Evolutionary conservation across 2,329 filamentous ascomycete genomes (phyloP).

Genomic region (Trichophyton simii): DNA sequence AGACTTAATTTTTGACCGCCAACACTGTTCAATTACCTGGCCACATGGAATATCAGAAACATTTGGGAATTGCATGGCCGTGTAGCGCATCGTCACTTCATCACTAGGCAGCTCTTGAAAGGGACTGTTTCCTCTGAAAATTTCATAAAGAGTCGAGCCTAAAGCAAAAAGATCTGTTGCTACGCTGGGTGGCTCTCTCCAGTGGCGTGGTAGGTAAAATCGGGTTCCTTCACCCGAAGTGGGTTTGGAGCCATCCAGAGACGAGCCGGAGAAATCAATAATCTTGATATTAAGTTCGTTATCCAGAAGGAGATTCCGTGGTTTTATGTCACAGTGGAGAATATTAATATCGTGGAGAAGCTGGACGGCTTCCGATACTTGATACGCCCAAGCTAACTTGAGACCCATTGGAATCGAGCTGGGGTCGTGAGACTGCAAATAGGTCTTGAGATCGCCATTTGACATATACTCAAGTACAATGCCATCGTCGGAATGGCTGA

Average conservation of each 20-base stretch:
- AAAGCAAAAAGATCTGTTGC: constrained; percentile 16
- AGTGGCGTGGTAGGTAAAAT: constrained; percentile 16
- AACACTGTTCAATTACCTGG: constrained; percentile 16
- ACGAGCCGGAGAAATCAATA: constrained; percentile 27
- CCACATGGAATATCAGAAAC: constrained; percentile 14
- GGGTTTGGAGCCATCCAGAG: constrained; percentile 18
- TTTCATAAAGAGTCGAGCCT: constrained; percentile 16
- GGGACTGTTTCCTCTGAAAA: constrained; percentile 13
- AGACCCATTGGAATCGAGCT: constrained; percentile 7
- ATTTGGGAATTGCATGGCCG: constrained; percentile 13
- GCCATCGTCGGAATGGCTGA: constrained; percentile 5
- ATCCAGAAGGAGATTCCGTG: constrained; percentile 30
- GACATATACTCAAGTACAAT: constrained; percentile 8
- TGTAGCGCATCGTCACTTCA: constrained; percentile 13
- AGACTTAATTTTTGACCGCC: constrained; percentile 13
- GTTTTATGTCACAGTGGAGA: constrained; percentile 31
- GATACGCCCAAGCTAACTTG: constrained; percentile 21
- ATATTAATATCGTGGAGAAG: constrained; percentile 27
- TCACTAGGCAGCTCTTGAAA: constrained; percentile 15
- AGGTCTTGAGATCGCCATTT: constrained; percentile 6
- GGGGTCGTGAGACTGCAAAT: constrained; percentile 3
- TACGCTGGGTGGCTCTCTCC: constrained; percentile 14
- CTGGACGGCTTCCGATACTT: constrained; percentile 24
- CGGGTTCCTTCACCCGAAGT: constrained; percentile 12
- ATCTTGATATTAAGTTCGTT: constrained; percentile 25